Percentiles rank a stretch among this genome's conserved stretches.
phyloP scores from a whole-genome alignment of 2,329 filamentous ascomycete genomes.

The Kalmusia sp. region DNA sequence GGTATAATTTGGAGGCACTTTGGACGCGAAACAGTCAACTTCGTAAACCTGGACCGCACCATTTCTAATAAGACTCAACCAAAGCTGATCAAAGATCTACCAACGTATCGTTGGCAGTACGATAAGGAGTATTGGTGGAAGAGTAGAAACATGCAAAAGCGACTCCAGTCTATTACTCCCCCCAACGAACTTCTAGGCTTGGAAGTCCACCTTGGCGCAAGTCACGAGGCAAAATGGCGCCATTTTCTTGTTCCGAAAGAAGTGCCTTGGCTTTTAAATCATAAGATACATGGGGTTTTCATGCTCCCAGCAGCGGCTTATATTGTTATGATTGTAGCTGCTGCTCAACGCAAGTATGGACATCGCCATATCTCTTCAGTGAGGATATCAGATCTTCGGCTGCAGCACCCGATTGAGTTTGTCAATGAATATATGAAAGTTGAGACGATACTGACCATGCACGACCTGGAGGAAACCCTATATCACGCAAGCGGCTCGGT shows the following conservation, averaged over 20 bases:
- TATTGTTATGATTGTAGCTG: slow-evolving; percentile 45
- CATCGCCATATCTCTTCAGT: slow-evolving; percentile 12
- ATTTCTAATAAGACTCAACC: slow-evolving; percentile 2
- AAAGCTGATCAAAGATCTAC: slow-evolving; percentile 23
- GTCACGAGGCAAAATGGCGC: slow-evolving; percentile 17
- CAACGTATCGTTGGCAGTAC: slow-evolving; percentile 20
- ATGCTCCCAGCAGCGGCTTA: slow-evolving; percentile 56
- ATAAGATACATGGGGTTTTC: slow-evolving; percentile 29
- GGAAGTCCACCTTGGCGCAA: background rate
- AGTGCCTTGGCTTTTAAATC: slow-evolving; percentile 20
- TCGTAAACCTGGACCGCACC: slow-evolving; percentile 16
- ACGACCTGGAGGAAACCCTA: background rate
- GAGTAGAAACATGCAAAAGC: slow-evolving; percentile 12
- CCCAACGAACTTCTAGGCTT: slow-evolving; percentile 17
- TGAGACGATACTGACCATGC: slow-evolving; percentile 15
- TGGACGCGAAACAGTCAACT: slow-evolving; percentile 28
- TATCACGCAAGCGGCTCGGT: slow-evolving; percentile 10
- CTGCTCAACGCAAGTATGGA: slow-evolving; percentile 7
- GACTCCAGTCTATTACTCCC: slow-evolving; percentile 6
- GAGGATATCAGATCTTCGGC: slow-evolving; percentile 10
- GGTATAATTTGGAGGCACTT: slow-evolving; percentile 17
- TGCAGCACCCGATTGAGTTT: slow-evolving; percentile 13
- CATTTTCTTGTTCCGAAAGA: slow-evolving; percentile 18
- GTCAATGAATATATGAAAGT: slow-evolving; percentile 11
- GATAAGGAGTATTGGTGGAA: slow-evolving; percentile 27